Conservation (phyloP, 2,329 filamentous ascomycete species). For the Herpotrichia juniperi region DNA sequence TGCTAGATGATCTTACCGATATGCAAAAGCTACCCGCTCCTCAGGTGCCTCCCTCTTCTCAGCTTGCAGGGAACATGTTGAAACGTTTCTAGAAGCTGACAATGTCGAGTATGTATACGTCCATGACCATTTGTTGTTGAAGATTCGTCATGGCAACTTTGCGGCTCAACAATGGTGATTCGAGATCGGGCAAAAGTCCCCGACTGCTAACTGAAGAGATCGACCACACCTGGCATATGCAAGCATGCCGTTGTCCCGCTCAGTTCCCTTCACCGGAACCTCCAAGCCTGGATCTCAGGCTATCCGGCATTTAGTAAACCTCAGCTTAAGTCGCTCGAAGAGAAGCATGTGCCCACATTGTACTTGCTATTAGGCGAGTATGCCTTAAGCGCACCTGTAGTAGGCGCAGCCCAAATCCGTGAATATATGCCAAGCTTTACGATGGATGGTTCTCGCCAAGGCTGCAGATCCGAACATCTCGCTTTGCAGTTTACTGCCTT, state of each 20-base stretch:
- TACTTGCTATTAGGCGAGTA: not conserved
- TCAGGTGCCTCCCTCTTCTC: too few species aligned
- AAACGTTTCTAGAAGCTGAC: too few species aligned
- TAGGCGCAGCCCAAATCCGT: not conserved
- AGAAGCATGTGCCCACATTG: not conserved
- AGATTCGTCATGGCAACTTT: not conserved
- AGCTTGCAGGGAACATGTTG: too few species aligned
- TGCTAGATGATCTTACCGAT: too few species aligned
- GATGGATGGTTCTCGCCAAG: conserved; percentile 10
- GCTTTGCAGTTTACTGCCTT: conserved; percentile 17
- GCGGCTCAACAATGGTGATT: not conserved
- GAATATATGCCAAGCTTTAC: not conserved
- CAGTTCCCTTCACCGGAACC: not conserved
- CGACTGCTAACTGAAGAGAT: not conserved
- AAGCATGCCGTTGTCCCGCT: not conserved
- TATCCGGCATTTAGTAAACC: too few species aligned
- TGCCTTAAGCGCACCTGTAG: not conserved
- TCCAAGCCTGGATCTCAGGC: not conserved
- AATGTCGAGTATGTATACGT: too few species aligned
- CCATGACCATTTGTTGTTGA: too few species aligned
- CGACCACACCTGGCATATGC: not conserved
- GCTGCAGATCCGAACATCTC: conserved; percentile 20
- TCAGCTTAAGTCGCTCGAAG: not conserved
- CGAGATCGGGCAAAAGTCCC: not conserved
- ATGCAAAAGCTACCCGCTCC: too few species aligned